These are phyloP conservation scores for Fusarium setosum DNA, from an alignment of 2,329 filamentous ascomycete genomes.

Conservation along the genomic window DNA sequence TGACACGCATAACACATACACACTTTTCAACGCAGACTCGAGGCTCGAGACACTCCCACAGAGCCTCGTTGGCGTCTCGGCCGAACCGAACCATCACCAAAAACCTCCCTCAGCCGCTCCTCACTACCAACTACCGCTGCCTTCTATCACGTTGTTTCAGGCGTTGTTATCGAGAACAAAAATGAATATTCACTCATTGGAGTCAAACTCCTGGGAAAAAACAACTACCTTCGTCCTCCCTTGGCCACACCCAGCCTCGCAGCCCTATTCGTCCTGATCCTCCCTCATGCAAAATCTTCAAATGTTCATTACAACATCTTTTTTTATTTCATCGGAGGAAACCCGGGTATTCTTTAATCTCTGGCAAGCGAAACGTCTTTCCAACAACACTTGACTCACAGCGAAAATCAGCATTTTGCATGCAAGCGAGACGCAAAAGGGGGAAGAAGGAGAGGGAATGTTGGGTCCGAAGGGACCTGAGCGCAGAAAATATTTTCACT, in stretches of 20 bases:
- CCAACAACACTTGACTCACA: not conserved
- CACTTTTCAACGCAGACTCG: slow-evolving; percentile 1
- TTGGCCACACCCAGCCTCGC: not conserved
- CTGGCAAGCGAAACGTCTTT: slow-evolving; percentile 13
- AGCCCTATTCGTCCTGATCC: not conserved
- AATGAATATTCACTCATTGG: slow-evolving; percentile 13
- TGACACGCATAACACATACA: slow-evolving; percentile 7
- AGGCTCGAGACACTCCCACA: slow-evolving; percentile 3
- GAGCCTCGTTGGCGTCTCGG: slow-evolving; percentile 9
- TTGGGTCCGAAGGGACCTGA: slow-evolving; percentile 20
- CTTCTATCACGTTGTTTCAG: slow-evolving; percentile 12
- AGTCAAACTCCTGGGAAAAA: not conserved
- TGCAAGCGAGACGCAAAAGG: slow-evolving; percentile 13
- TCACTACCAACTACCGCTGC: slow-evolving; percentile 3
- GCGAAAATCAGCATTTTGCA: too few relatives aligned
- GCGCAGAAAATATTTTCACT: slow-evolving; percentile 25
- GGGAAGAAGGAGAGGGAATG: slow-evolving; percentile 12
- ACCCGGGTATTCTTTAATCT: slow-evolving; percentile 8
- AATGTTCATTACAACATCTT: not conserved
- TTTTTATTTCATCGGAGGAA: not conserved
- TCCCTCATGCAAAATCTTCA: not conserved
- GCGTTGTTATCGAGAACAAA: slow-evolving; percentile 17
- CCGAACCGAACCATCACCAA: slow-evolving; percentile 10
- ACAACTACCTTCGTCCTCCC: not conserved
- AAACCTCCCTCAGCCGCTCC: not conserved